Evolutionary conservation across 106 monocot genomes (phyloP).

Genomic region (Dactylorhiza incarnata): DNA sequence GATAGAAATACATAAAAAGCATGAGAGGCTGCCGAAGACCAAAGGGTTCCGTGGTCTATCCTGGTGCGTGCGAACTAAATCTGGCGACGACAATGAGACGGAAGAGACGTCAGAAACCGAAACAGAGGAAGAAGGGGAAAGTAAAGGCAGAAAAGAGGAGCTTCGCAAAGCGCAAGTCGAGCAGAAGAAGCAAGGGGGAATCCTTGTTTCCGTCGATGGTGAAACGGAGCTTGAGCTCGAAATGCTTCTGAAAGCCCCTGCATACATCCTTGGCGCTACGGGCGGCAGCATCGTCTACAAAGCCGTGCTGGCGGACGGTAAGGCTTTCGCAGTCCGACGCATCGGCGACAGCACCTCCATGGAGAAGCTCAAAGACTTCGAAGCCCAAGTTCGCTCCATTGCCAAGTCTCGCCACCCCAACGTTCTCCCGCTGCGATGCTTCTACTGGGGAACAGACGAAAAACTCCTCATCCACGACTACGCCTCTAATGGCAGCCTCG

Average conservation of each 20-base stretch:
- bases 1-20: neutral
- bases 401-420: constrained; percentile 82
- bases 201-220: constrained; percentile 73
- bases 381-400: constrained; percentile 62
- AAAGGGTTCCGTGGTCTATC: constrained; percentile 12
- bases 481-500: constrained; percentile 88
- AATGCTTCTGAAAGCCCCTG: constrained; percentile 86
- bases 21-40: neutral
- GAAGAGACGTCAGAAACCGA: constrained; percentile 55
- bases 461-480: constrained; percentile 90
- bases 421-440: constrained; percentile 67
- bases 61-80: constrained; percentile 33
- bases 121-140: constrained; percentile 18
- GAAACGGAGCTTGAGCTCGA: constrained; percentile 83
- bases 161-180: neutral
- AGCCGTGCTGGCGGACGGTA: constrained; percentile 89
- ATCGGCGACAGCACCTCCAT: constrained; percentile 58
- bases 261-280: constrained; percentile 89
- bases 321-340: constrained; percentile 69
- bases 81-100: constrained; percentile 14
- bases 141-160: constrained; percentile 1
- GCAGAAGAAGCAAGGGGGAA: constrained; percentile 18
- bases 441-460: constrained; percentile 97
- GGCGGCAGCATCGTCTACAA: constrained; percentile 95
- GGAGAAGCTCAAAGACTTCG: constrained; percentile 85